Evolutionary conservation across 2,329 filamentous ascomycete species (phyloP), one percentile per base, ranked within the genome.

Genomic region (Fusarium brevicatenulatum): DNA sequence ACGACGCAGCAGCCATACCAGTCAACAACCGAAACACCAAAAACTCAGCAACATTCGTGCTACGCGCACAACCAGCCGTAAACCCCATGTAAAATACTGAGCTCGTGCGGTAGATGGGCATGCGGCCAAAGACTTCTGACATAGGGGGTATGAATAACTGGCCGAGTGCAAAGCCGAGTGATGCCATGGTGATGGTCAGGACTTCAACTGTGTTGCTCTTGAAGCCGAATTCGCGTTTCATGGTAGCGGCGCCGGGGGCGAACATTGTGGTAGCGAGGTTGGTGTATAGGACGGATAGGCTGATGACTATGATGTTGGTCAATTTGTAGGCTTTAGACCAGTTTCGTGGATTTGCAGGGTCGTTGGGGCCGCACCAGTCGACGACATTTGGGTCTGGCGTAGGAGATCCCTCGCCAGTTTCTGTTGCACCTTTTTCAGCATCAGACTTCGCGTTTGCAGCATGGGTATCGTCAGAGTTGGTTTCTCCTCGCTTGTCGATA

Each of bases 361-460:
- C 37, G 1, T 43, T 1, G 2, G 28, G 21, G 0, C 52, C 52
- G 2, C 10, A 19, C 52, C 52, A 55, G 25, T 55, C 28, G 9
- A 43, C 21, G 2, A 11, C 21, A 1, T 30, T 32, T 10, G 21
- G 25, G 2, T 32, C 21, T 15, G 21, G 8, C 4, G 11, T 21
- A 6, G 37, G 21, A 23, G 19, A 2, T 28, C 10, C 5, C 3
- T 37, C n/a, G 18, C 21, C 32, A 28, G 19, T 0, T 54, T 21
- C 5, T 4, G 10, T 9, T 21, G 15, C 0, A 2, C 13, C 19
- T 0, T 54, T 40, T 10, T 40, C 36, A 1, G 7, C 9, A 10
- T 40, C 19, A 7, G 21, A 1, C 0, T 19, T 52, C 16, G 25
- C 2, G 3, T 19, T 52, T 15, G n/a, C 5, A 13, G n/a, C 11